phyloP scores from a whole-genome alignment of 768 basidiomycete species.

The Porphyrellus cyaneotinctus region DNA sequence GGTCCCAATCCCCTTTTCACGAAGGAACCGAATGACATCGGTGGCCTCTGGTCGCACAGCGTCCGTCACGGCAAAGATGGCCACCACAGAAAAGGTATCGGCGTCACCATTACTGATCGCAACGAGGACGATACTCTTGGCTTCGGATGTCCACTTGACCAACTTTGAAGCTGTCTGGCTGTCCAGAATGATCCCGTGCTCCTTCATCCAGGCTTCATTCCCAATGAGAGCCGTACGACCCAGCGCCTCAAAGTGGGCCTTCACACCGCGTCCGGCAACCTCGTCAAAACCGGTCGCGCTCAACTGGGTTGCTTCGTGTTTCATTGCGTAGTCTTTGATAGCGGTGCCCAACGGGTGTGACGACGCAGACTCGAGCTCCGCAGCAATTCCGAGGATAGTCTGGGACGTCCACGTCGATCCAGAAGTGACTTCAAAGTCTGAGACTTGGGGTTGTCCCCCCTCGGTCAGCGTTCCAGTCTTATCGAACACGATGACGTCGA shows the following conservation, averaged over 20 bases:
- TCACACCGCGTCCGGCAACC: slow-evolving; percentile 61
- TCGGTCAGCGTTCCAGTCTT: slow-evolving; percentile 84
- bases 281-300: slow-evolving; percentile 48
- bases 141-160: slow-evolving; percentile 54
- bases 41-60: slow-evolving; percentile 55
- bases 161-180: slow-evolving; percentile 31
- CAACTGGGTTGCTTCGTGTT: slow-evolving; percentile 29
- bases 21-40: slow-evolving; percentile 49
- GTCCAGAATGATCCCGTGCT: slow-evolving; percentile 40
- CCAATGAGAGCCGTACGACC: slow-evolving; percentile 56
- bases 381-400: slow-evolving; percentile 48
- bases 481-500: slow-evolving; percentile 75
- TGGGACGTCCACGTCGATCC: slow-evolving; percentile 30
- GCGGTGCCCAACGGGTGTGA: slow-evolving; percentile 67
- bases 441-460: slow-evolving; percentile 60
- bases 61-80: slow-evolving; percentile 64
- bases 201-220: slow-evolving; percentile 61
- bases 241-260: slow-evolving; percentile 41
- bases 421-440: slow-evolving; percentile 40
- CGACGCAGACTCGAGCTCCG: slow-evolving; percentile 51
- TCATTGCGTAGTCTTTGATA: slow-evolving; percentile 46
- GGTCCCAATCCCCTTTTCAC: slow-evolving; percentile 49
- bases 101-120: slow-evolving; percentile 34
- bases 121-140: slow-evolving; percentile 67
- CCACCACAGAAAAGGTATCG: slow-evolving; percentile 34